A percentile compares a stretch with the other conserved stretches of the same genome.
These are phyloP conservation scores for Solanum chilense DNA, from an alignment of 257 asterid genomes.

Conservation along the genomic window DNA sequence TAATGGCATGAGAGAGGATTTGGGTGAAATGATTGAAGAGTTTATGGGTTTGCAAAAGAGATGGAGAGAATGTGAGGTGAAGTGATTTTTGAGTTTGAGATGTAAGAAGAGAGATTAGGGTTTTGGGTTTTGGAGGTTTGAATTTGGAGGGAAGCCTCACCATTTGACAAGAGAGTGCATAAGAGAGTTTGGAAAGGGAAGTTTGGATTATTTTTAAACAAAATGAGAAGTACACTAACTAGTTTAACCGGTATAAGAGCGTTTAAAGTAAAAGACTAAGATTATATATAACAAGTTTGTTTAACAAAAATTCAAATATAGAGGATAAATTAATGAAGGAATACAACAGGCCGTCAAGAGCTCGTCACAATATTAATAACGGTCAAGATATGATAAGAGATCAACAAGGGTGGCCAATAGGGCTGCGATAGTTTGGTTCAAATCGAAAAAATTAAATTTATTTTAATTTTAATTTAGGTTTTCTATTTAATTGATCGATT, in stretches of 20 bases:
- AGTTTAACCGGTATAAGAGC: background rate
- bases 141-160: background rate
- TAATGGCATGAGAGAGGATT: background rate
- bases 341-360: background rate
- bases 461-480: too few species aligned
- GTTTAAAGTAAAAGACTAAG: too few species aligned
- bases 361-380: background rate
- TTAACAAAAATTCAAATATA: too few species aligned
- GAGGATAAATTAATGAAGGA: background rate
- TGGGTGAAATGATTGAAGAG: background rate
- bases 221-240: too few species aligned
- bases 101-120: background rate
- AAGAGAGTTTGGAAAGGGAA: background rate
- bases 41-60: background rate
- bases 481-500: too few species aligned
- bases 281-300: background rate
- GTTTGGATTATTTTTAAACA: background rate
- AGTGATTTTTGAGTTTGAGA: background rate
- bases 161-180: background rate
- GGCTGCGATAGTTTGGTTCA: background rate
- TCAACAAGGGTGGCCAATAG: background rate
- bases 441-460: too few species aligned
- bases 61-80: background rate
- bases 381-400: background rate
- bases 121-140: background rate